Base-by-base conservation (phyloP, 2,329 filamentous ascomycete genomes). In the Ceratocystis cacaofunesta region DNA sequence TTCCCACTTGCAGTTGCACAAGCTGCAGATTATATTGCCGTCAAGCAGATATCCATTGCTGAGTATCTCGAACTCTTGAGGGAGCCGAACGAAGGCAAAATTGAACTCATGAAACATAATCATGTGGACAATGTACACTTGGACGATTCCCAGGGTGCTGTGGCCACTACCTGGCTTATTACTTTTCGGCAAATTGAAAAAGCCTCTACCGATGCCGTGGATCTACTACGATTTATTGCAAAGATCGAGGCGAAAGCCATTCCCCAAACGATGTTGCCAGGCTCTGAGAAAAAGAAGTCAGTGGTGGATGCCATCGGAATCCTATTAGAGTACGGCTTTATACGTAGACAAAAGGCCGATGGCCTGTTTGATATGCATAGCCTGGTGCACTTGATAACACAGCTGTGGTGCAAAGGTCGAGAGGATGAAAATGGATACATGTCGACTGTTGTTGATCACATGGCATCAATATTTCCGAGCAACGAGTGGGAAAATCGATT, bases 1-100 rank as follows among this genome's bases (percentile, higher is more conserved):
- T 65, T 69, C 10, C 69, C 69, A 0, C 55, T 70, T 30, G 68
- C 68, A 2, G 69, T 70, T 19, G 48, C 28, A 1, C 68, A 69
- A 43, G 69, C 68, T 7, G 63, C 68, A 2, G 65, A 65, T 8
- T 70, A 69, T 15, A 65, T 70, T 8, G 66, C 60, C 19, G 32
- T 41, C 19, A 67, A 62, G 2, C 15, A 36, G 1, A 30, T 50
- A 7, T 17, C 28, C 4, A 4, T 65, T 17, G 19, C 55, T 19
- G 44, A 36, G 50, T 52, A 52, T 12, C 15, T 52, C 5, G 17
- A 52, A 5, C 15, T 22, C n/a, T 52, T 52, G 1, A 4, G 10
- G 2, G 10, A 10, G 0, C 1, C 48, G 1, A 4, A 25, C 48
- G 17, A 25, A 19, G 19, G 1, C 1, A 52, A 25, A 5, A 2